Conservation (phyloP, 768 basidiomycete genomes). For the Naematelia encephala region DNA sequence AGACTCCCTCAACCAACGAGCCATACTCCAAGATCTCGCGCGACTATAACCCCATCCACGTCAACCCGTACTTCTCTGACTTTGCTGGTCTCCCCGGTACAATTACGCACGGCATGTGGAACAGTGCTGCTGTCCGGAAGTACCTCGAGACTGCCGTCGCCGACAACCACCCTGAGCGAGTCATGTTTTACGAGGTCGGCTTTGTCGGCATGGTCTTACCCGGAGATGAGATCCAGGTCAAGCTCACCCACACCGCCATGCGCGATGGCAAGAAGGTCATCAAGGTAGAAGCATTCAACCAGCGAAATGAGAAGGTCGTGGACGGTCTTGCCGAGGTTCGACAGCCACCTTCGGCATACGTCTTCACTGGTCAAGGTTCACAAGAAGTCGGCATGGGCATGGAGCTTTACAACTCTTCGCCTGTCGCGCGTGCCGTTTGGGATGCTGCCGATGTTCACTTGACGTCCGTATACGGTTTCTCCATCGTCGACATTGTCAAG, state of each 20-base stretch:
- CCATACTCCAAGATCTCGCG: conserved; percentile 94
- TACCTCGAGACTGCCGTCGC: conserved; percentile 92
- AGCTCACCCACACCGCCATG: conserved; percentile 86
- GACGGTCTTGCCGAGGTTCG: conserved; percentile 88
- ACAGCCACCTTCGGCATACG: conserved; percentile 86
- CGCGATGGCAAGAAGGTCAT: conserved; percentile 88
- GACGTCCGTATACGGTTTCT: conserved; percentile 93
- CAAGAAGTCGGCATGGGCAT: conserved; percentile 99
- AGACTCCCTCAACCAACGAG: conserved; percentile 84
- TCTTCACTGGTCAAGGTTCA: conserved; percentile 97
- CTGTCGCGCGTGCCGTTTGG: conserved; percentile 95
- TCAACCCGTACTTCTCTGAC: conserved; percentile 97
- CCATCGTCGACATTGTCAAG: conserved; percentile 97
- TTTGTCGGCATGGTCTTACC: conserved; percentile 98
- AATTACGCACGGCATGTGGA: conserved; percentile 97
- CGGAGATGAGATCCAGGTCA: conserved; percentile 77
- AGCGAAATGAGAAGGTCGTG: conserved; percentile 82
- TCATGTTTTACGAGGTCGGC: conserved; percentile 86
- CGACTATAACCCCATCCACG: conserved; percentile 98
- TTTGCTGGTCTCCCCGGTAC: conserved; percentile 89
- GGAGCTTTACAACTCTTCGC: conserved; percentile 90
- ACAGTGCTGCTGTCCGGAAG: conserved; percentile 86
- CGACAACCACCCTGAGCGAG: conserved; percentile 85
- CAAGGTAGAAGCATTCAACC: conserved; percentile 79
- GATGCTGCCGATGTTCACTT: conserved; percentile 92